A percentile compares a stretch with the other conserved stretches of the same genome.
Evolutionary conservation across 352 stramenopile genomes (phyloP).

Genomic region (Elongisporangium undulatum): DNA sequence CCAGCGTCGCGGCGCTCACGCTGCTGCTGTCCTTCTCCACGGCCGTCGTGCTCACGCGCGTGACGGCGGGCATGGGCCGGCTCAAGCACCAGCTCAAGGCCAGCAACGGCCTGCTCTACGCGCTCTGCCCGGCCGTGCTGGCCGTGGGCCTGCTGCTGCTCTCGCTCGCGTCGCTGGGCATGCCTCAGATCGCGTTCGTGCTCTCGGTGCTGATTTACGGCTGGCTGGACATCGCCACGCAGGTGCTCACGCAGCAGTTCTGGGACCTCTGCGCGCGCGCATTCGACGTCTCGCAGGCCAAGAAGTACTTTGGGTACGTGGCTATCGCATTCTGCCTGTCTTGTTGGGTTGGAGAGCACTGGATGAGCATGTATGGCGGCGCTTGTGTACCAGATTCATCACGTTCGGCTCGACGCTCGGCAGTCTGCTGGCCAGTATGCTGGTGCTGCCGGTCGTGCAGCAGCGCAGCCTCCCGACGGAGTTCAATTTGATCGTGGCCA

Average conservation of each 20-base stretch:
- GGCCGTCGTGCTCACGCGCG: conserved; percentile 56
- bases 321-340: conserved; percentile 1
- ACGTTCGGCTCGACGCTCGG: conserved; percentile 81
- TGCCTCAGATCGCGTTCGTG: conserved; percentile 28
- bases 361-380: too few species aligned
- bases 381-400: conserved; percentile 43
- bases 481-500: conserved; percentile 62
- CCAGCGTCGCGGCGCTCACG: conserved; percentile 68
- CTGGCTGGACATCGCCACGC: conserved; percentile 70
- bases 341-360: background rate
- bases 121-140: conserved; percentile 35
- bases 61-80: conserved; percentile 25
- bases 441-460: conserved; percentile 58
- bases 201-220: conserved; percentile 73
- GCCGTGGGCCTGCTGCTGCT: conserved; percentile 37
- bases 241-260: conserved; percentile 82
- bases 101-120: conserved; percentile 44
- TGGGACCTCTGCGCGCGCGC: conserved; percentile 82
- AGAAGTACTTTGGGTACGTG: conserved; percentile 75
- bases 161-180: conserved; percentile 39
- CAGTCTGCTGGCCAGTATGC: conserved; percentile 69
- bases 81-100: conserved; percentile 15
- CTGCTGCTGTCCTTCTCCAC: conserved; percentile 69
- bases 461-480: conserved; percentile 51
- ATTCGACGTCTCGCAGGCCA: conserved; percentile 78